Conservation (phyloP, 1,284 basidiomycete genomes). For the Pascua guehoae region DNA sequence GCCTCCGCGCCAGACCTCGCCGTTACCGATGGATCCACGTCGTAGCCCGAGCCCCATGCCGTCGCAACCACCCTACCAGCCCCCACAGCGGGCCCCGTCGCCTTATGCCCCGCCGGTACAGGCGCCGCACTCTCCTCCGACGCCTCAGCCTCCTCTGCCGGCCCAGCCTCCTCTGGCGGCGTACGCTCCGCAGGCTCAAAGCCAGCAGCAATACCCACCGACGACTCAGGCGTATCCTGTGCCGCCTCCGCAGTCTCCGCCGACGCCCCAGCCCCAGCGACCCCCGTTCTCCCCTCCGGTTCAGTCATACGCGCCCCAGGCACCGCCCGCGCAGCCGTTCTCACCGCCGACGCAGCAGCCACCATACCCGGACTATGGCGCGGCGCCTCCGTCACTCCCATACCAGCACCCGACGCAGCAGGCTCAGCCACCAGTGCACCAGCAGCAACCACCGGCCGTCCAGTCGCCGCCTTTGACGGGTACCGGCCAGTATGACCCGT, state of each 20-base stretch:
- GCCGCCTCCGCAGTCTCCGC: neutral
- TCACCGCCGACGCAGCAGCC: neutral
- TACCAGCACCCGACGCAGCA: conserved; percentile 2
- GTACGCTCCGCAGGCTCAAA: neutral
- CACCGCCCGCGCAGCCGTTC: neutral
- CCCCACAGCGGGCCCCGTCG: neutral
- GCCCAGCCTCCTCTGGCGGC: neutral
- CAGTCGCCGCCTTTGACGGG: conserved; percentile 8
- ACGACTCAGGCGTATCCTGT: neutral
- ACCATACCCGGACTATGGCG: neutral
- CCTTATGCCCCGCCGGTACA: neutral
- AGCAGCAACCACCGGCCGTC: conserved; percentile 3
- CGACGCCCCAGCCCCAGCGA: neutral
- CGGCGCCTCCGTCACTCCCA: conserved; percentile 2
- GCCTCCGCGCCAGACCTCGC: neutral
- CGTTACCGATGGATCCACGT: neutral
- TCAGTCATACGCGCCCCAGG: neutral
- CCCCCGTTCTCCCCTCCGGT: neutral
- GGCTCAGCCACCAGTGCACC: conserved; percentile 10
- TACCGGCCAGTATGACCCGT: conserved; percentile 37
- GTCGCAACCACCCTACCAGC: neutral
- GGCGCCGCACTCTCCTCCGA: neutral
- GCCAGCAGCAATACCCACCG: neutral
- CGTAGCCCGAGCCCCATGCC: neutral
- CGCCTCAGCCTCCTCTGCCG: conserved; percentile 1